Percentiles rank a stretch among this genome's conserved stretches.
These are phyloP conservation scores for Senna siamea DNA, from an alignment of 306 rosid genomes.

Conservation along the genomic window DNA sequence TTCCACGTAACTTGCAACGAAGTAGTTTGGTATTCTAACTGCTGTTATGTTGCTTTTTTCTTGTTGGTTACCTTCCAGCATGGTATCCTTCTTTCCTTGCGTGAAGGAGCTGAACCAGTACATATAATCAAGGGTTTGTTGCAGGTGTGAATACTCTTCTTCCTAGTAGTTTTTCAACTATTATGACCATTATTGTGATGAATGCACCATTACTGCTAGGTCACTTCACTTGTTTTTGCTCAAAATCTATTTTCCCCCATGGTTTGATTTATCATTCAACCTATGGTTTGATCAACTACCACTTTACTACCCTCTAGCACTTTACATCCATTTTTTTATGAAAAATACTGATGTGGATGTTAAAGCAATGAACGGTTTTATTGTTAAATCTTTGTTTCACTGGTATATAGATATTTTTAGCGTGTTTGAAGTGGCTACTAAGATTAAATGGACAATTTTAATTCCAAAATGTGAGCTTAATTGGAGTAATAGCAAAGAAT, in stretches of 20 bases:
- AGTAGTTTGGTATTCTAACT: slow-evolving; percentile 28
- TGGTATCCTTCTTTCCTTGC: slow-evolving; percentile 71
- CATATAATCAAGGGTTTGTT: slow-evolving; percentile 68
- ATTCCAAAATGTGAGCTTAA: too few relatives aligned
- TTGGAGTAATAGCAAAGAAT: too few relatives aligned
- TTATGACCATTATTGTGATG: not conserved
- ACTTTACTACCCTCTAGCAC: too few relatives aligned
- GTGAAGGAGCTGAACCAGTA: slow-evolving; percentile 66
- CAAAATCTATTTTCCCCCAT: too few relatives aligned
- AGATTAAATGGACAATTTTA: too few relatives aligned
- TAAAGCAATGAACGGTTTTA: too few relatives aligned
- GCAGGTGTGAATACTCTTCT: slow-evolving; percentile 58
- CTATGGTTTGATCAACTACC: too few relatives aligned
- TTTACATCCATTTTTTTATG: too few relatives aligned
- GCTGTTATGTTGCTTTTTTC: slow-evolving; percentile 24
- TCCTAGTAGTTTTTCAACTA: not conserved
- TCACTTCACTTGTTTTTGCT: not conserved
- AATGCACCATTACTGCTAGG: slow-evolving; percentile 12
- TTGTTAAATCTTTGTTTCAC: too few relatives aligned
- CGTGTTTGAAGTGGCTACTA: too few relatives aligned
- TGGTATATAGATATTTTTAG: too few relatives aligned
- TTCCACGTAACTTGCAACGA: slow-evolving; percentile 2
- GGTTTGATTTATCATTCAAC: not conserved
- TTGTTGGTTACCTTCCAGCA: slow-evolving; percentile 45
- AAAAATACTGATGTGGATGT: too few relatives aligned